phyloP scores from a whole-genome alignment of 2,329 filamentous ascomycete species.

The Botryosphaeria dothidea region DNA sequence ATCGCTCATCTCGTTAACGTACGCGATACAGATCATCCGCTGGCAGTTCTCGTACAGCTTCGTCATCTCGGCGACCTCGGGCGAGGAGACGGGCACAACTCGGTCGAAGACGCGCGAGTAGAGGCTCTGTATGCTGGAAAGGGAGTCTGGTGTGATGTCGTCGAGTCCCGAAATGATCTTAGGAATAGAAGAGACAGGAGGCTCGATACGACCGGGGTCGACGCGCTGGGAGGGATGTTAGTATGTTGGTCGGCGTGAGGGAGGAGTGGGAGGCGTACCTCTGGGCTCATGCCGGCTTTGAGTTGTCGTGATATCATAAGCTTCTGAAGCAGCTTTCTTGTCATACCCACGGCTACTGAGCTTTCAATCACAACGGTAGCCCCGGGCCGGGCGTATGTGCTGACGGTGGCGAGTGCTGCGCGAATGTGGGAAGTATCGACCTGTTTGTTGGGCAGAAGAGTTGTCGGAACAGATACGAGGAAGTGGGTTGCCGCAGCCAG shows the following conservation, averaged over 20 bases:
- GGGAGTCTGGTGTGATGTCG: constrained; percentile 46
- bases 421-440: constrained; percentile 52
- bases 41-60: constrained; percentile 63
- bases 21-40: constrained; percentile 57
- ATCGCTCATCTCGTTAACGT: constrained; percentile 59
- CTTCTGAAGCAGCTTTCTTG: constrained; percentile 50
- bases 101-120: constrained; percentile 52
- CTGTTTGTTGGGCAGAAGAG: constrained; percentile 48
- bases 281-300: constrained; percentile 40
- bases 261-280: constrained; percentile 55
- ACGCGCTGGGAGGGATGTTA: constrained; percentile 49
- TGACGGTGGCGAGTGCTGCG: constrained; percentile 47
- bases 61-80: constrained; percentile 60
- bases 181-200: constrained; percentile 47
- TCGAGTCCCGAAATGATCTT: constrained; percentile 58
- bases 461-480: constrained; percentile 56
- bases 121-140: constrained; percentile 46
- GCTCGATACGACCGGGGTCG: constrained; percentile 49
- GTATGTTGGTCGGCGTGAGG: constrained; percentile 39
- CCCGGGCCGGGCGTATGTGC: constrained; percentile 44
- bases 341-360: constrained; percentile 58
- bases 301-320: constrained; percentile 33
- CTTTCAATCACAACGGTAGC: constrained; percentile 55
- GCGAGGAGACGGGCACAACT: constrained; percentile 51
- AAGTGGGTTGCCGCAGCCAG: constrained; percentile 52